Evolutionary conservation across 2,329 filamentous ascomycete genomes (phyloP).

Genomic region (Monilinia polystroma): DNA sequence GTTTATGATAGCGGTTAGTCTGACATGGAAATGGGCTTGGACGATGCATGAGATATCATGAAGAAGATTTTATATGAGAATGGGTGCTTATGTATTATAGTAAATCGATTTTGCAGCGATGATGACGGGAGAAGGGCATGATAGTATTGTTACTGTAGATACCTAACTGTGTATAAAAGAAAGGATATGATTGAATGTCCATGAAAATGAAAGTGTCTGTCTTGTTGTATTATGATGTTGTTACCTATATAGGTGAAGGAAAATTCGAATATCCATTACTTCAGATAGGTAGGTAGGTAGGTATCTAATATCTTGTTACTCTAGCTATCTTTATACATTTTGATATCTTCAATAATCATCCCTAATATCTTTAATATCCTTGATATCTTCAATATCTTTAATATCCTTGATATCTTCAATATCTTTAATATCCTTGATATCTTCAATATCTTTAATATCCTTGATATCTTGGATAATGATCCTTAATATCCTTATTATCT

Average conservation of each 20-base stretch:
- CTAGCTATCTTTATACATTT: too few relatives aligned
- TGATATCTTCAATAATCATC: too few relatives aligned
- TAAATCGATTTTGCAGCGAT: slow-evolving; percentile 16
- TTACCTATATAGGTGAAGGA: not conserved
- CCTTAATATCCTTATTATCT: too few relatives aligned
- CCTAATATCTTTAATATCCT: too few relatives aligned
- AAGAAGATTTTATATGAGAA: slow-evolving; percentile 19
- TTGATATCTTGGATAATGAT: too few relatives aligned
- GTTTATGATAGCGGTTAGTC: slow-evolving; percentile 8
- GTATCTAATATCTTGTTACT: too few relatives aligned
- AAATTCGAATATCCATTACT: not conserved
- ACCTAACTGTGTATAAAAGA: slow-evolving; percentile 29
- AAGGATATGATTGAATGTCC: slow-evolving; percentile 18
- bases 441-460: too few relatives aligned
- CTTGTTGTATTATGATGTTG: too few relatives aligned
- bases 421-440: too few relatives aligned
- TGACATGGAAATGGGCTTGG: not conserved
- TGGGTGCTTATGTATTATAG: slow-evolving; percentile 27
- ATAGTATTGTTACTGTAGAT: slow-evolving; percentile 25
- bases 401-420: too few relatives aligned
- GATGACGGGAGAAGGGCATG: slow-evolving; percentile 16
- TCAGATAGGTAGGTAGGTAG: too few relatives aligned
- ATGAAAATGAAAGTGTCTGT: not conserved
- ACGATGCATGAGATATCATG: slow-evolving; percentile 14
- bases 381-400: too few relatives aligned